Percentiles rank a stretch among this genome's conserved stretches.
These are phyloP conservation scores for Kondoa subrosea DNA, from an alignment of 768 basidiomycete genomes.

Conservation along the genomic window DNA sequence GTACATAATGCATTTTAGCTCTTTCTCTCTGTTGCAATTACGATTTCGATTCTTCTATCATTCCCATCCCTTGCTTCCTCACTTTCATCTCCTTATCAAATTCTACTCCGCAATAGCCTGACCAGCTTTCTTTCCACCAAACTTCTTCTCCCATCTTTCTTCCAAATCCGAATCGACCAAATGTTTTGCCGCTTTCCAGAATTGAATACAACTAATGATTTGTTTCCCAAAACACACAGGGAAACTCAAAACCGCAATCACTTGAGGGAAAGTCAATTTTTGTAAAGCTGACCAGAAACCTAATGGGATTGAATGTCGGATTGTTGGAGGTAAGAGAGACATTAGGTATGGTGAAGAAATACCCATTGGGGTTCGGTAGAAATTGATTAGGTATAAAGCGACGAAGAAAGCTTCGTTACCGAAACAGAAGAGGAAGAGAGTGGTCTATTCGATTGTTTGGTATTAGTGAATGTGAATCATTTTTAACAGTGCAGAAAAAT, in stretches of 20 bases:
- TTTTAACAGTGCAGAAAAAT: neutral
- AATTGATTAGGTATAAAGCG: constrained; percentile 67
- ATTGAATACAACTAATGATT: constrained; percentile 81
- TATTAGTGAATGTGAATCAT: neutral
- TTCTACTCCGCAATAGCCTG: no score
- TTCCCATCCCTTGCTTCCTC: no score
- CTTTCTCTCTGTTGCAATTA: no score
- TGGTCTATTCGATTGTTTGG: constrained; percentile 39
- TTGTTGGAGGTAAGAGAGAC: constrained; percentile 16
- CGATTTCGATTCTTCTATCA: no score
- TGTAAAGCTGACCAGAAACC: constrained; percentile 22
- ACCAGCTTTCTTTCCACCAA: neutral
- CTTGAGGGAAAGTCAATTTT: constrained; percentile 55
- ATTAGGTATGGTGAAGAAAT: constrained; percentile 31
- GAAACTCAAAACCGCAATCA: constrained; percentile 46
- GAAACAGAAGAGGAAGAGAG: constrained; percentile 80
- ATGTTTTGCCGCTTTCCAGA: constrained; percentile 67
- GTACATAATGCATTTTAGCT: no score
- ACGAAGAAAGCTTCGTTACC: constrained; percentile 94
- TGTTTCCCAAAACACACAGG: constrained; percentile 69
- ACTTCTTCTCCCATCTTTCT: constrained; percentile 5
- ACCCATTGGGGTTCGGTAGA: constrained; percentile 55
- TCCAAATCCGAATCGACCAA: neutral
- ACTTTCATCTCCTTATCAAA: no score
- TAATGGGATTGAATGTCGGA: constrained; percentile 22